Conservation (phyloP, 2,329 filamentous ascomycete species). For the Bertia moriformis region DNA sequence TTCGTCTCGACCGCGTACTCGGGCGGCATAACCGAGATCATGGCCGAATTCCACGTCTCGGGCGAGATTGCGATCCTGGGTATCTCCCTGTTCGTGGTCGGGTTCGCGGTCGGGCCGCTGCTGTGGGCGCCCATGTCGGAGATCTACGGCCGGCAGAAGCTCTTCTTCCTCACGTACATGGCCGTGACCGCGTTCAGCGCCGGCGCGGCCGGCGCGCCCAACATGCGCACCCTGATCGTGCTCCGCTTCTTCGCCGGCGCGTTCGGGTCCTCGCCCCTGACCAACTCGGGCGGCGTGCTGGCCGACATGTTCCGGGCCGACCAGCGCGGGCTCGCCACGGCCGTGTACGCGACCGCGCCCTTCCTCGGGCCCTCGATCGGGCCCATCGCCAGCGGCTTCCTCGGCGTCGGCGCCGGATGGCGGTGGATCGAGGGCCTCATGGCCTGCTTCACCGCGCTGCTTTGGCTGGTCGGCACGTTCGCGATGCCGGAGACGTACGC, state of each 20-base stretch:
- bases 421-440: background rate
- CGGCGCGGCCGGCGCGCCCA: conserved; percentile 38
- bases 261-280: conserved; percentile 28
- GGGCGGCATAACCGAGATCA: background rate
- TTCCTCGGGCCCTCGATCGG: background rate
- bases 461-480: background rate
- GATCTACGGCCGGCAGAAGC: background rate
- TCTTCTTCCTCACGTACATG: conserved; percentile 44
- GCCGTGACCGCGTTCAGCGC: conserved; percentile 47
- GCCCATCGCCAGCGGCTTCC: background rate
- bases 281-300: conserved; percentile 27
- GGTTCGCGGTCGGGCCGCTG: background rate
- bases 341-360: background rate
- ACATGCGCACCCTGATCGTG: conserved; percentile 33
- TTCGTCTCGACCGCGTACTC: background rate
- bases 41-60: background rate
- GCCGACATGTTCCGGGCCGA: conserved; percentile 25
- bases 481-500: background rate
- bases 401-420: background rate
- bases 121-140: background rate
- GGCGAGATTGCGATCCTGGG: background rate
- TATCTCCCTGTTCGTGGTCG: background rate
- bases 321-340: conserved; percentile 13
- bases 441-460: background rate
- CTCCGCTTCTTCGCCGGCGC: conserved; percentile 34